A percentile compares a stretch with the other conserved stretches of the same genome.
Evolutionary conservation across 805 yeast species (phyloP).

Genomic region (Clavispora fructus): DNA sequence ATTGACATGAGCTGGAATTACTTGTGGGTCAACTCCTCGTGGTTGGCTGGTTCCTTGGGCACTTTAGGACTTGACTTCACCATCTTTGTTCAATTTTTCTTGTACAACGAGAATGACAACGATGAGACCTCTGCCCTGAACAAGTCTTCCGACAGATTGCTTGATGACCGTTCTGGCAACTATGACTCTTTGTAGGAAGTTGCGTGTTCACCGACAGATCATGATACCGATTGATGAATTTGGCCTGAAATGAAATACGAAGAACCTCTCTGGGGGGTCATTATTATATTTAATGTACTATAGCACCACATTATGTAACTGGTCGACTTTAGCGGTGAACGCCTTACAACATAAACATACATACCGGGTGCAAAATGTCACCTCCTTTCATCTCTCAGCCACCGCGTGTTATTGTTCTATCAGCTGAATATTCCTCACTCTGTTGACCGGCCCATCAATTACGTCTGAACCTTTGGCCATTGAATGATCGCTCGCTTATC

Average conservation of each 20-base stretch:
- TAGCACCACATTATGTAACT: neutral
- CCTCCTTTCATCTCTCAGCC: no score
- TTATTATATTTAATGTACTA: neutral
- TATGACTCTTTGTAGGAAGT: conserved; percentile 5
- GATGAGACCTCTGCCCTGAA: neutral
- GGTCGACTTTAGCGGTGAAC: no score
- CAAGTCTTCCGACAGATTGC: conserved; percentile 5
- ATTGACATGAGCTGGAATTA: conserved; percentile 68
- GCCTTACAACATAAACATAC: no score
- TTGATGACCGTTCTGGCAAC: conserved; percentile 5
- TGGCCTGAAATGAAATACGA: neutral
- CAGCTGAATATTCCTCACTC: no score
- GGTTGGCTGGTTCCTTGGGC: conserved; percentile 91
- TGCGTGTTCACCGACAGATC: neutral
- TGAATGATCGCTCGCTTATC: no score
- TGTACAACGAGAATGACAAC: conserved; percentile 46
- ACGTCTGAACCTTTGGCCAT: no score
- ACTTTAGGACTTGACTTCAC: conserved; percentile 78
- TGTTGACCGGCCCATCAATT: no score
- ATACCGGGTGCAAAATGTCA: no score
- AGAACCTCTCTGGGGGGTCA: neutral
- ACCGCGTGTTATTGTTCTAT: no score
- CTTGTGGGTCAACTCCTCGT: conserved; percentile 75
- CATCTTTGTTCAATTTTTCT: conserved; percentile 80
- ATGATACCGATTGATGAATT: neutral